phyloP scores from a whole-genome alignment of 108 stramenopile genomes.

The Fistulifera pelliculosa region DNA sequence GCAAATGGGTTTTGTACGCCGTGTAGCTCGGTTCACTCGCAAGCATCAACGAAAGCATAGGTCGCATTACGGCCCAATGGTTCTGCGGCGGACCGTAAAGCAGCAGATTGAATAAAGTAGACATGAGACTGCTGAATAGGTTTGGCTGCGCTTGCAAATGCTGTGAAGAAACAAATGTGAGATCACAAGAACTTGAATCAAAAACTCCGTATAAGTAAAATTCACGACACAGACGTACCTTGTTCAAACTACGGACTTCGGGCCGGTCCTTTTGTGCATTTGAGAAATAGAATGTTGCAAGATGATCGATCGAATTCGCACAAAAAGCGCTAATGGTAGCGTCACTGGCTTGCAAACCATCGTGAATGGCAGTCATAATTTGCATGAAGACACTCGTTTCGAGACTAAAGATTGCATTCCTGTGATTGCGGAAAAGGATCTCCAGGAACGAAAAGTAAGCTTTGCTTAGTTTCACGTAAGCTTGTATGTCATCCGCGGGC shows the following conservation, averaged over 20 bases:
- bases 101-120: conserved; percentile 92
- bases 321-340: conserved; percentile 80
- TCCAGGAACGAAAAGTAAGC: conserved; percentile 92
- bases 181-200: not conserved
- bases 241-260: conserved; percentile 73
- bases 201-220: not conserved
- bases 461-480: conserved; percentile 93
- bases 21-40: conserved; percentile 88
- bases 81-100: conserved; percentile 91
- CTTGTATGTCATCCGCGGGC: conserved; percentile 83
- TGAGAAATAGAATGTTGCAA: conserved; percentile 91
- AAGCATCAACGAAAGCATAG: conserved; percentile 95
- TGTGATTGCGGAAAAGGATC: conserved; percentile 91
- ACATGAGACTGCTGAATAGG: conserved; percentile 82
- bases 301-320: conserved; percentile 90
- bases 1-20: conserved; percentile 86
- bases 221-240: conserved; percentile 33
- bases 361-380: conserved; percentile 88
- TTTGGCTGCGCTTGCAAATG: conserved; percentile 83
- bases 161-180: conserved; percentile 15
- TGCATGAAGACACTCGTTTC: conserved; percentile 88
- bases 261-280: conserved; percentile 85
- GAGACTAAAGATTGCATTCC: conserved; percentile 68
- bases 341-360: conserved; percentile 91
- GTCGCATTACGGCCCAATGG: conserved; percentile 97